These are phyloP conservation scores for Cyclostephanos invisitatus DNA, from an alignment of 108 stramenopile species.

Conservation along the genomic window DNA sequence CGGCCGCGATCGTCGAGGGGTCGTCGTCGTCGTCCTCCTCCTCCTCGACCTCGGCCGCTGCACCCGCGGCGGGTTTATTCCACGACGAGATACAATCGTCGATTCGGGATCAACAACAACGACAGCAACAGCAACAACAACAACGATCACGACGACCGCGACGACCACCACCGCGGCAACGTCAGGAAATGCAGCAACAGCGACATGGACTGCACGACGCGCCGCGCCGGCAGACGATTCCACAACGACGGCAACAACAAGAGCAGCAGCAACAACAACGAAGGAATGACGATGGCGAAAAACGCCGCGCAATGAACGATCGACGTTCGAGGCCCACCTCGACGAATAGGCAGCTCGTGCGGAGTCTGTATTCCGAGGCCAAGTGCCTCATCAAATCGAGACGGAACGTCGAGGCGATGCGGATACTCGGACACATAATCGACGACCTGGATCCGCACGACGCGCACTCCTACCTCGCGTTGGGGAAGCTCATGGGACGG, in stretches of 20 bases:
- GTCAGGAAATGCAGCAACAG: too few relatives aligned
- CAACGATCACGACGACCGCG: not conserved
- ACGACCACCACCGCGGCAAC: too few relatives aligned
- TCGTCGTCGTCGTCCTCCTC: too few relatives aligned
- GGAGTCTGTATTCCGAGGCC: conserved; percentile 38
- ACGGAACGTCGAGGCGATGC: conserved; percentile 48
- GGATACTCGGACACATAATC: conserved; percentile 55
- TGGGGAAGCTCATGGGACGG: conserved; percentile 67
- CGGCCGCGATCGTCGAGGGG: too few relatives aligned
- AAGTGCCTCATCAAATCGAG: conserved; percentile 9
- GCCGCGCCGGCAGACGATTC: too few relatives aligned
- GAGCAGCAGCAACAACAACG: not conserved
- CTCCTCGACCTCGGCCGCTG: too few relatives aligned
- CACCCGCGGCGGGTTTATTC: too few relatives aligned
- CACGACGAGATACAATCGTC: not conserved
- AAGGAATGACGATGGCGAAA: not conserved
- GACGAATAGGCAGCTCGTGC: conserved; percentile 12
- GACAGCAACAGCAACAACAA: conserved; percentile 2
- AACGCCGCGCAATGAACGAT: not conserved
- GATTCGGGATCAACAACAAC: not conserved
- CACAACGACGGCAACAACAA: not conserved
- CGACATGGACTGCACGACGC: too few relatives aligned
- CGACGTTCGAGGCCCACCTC: not conserved
- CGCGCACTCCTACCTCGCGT: conserved; percentile 72
- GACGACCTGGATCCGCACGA: conserved; percentile 53